Conservation (phyloP, 106 monocot species). For the Agapanthus africanus region DNA sequence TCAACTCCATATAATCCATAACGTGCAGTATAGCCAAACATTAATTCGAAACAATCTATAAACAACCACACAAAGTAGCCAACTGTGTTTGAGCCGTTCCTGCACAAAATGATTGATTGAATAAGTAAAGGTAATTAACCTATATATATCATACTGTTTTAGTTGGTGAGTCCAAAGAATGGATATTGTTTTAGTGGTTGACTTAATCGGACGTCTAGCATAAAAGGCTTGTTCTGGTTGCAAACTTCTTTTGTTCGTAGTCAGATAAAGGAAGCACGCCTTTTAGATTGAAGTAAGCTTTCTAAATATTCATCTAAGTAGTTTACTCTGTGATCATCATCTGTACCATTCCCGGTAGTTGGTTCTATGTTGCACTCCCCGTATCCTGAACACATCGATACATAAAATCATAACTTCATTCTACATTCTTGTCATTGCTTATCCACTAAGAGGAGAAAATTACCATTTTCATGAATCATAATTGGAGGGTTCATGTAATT, state of each 20-base stretch:
- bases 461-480: slow-evolving; percentile 20
- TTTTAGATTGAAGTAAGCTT: slow-evolving; percentile 12
- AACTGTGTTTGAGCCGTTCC: slow-evolving; percentile 52
- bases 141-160: not conserved
- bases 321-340: slow-evolving; percentile 8
- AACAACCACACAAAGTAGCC: slow-evolving; percentile 87
- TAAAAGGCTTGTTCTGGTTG: too few relatives aligned
- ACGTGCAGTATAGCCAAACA: slow-evolving; percentile 21
- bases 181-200: too few relatives aligned
- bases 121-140: too few relatives aligned
- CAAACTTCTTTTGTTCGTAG: too few relatives aligned
- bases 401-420: not conserved
- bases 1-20: slow-evolving; percentile 52
- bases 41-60: slow-evolving; percentile 42
- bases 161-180: not conserved
- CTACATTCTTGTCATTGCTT: not conserved
- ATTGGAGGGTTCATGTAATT: slow-evolving; percentile 13
- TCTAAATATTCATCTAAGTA: slow-evolving; percentile 11
- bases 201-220: too few relatives aligned
- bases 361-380: not conserved
- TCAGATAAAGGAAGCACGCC: not conserved
- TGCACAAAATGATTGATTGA: slow-evolving; percentile 13
- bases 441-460: not conserved
- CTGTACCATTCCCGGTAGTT: slow-evolving; percentile 3
- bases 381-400: slow-evolving; percentile 6